A percentile compares a stretch with the other conserved stretches of the same genome.
phyloP scores from a whole-genome alignment of 176 grass and related monocot species.

The Coix lacrymajobi region DNA sequence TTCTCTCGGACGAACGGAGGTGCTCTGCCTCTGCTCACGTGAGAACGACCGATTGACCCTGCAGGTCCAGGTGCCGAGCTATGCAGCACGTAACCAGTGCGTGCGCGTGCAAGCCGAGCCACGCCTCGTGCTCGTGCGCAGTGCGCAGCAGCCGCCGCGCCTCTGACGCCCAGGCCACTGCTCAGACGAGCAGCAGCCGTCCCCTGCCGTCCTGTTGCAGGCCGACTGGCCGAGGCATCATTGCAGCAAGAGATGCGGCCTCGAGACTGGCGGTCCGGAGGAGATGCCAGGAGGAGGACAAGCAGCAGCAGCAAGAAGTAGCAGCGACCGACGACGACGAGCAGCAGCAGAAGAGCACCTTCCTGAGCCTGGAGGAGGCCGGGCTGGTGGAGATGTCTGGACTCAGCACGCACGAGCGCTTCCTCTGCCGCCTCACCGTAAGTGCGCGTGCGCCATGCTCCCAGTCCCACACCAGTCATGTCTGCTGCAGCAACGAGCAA shows the following conservation, averaged over 20 bases:
- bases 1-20: too few species aligned
- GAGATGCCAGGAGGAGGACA: constrained; percentile 17
- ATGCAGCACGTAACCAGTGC: constrained; percentile 1
- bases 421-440: constrained; percentile 77
- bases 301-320: neutral
- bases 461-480: too few species aligned
- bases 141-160: neutral
- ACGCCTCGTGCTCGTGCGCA: neutral
- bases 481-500: too few species aligned
- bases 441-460: too few species aligned
- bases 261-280: neutral
- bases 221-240: too few species aligned
- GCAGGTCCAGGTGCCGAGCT: neutral
- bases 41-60: neutral
- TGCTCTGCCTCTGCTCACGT: neutral
- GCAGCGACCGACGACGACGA: neutral
- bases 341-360: constrained; percentile 37
- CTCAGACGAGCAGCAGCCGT: neutral
- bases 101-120: neutral
- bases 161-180: neutral
- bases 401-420: constrained; percentile 87
- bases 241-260: neutral
- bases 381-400: constrained; percentile 89
- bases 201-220: neutral
- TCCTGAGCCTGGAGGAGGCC: constrained; percentile 82